Conservation (phyloP, 805 yeast species). For the Candida broadrunensis region DNA sequence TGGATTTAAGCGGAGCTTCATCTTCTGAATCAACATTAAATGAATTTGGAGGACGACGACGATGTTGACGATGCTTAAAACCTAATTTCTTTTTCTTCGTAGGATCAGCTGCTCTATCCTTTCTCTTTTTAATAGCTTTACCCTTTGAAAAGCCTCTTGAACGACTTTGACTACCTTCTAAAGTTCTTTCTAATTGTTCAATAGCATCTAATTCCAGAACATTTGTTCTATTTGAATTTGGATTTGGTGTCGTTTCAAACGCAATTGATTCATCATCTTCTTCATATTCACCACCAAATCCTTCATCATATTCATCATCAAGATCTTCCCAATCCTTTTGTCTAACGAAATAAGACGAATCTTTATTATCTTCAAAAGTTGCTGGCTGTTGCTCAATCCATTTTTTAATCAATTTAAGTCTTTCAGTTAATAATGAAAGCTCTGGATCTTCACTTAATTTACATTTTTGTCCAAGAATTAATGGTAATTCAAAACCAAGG, state of each 20-base stretch:
- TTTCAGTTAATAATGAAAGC: constrained; percentile 28
- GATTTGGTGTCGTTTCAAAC: constrained; percentile 22
- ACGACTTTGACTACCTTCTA: not conserved
- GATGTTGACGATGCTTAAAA: not conserved
- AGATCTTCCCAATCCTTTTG: constrained; percentile 26
- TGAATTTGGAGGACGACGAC: constrained; percentile 18
- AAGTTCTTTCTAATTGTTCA: constrained; percentile 34
- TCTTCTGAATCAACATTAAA: constrained; percentile 27
- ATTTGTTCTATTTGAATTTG: constrained; percentile 2
- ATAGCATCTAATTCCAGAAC: constrained; percentile 28
- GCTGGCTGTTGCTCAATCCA: constrained; percentile 37
- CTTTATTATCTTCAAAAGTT: constrained; percentile 33
- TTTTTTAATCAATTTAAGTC: constrained; percentile 35
- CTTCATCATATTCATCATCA: constrained; percentile 24
- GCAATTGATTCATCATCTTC: constrained; percentile 28
- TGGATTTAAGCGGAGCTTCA: constrained; percentile 37
- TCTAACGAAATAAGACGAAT: constrained; percentile 28
- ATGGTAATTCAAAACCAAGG: constrained; percentile 47
- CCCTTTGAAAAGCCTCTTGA: not conserved
- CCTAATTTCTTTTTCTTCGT: constrained; percentile 5
- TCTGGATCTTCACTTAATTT: constrained; percentile 31
- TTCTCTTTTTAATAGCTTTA: constrained; percentile 7
- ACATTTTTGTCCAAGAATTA: constrained; percentile 35
- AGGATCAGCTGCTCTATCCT: constrained; percentile 6
- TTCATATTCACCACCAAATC: constrained; percentile 20